These are phyloP conservation scores for Isoetes taiwanensis DNA, from an alignment of 75 land plant species.

Conservation along the genomic window DNA sequence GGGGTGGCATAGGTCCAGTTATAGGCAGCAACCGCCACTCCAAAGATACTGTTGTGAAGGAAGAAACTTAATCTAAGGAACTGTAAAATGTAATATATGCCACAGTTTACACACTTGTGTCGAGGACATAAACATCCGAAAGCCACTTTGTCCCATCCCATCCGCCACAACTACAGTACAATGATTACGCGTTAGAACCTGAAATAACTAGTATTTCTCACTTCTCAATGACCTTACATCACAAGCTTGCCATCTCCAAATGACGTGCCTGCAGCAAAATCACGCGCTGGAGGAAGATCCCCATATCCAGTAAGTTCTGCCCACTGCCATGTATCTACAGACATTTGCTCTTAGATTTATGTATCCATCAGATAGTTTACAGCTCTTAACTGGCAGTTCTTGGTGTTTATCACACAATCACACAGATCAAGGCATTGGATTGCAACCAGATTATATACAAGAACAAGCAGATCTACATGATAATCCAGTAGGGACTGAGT, in stretches of 20 bases:
- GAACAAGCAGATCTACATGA: no score
- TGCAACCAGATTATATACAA: no score
- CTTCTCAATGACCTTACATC: conserved; percentile 53
- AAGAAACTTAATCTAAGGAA: neutral
- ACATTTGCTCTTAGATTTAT: no score
- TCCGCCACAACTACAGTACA: conserved; percentile 76
- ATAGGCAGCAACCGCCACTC: conserved; percentile 75
- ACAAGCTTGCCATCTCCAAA: conserved; percentile 83
- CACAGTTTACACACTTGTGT: conserved; percentile 59
- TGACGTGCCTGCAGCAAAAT: conserved; percentile 86
- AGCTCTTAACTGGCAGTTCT: no score
- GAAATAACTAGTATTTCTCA: neutral
- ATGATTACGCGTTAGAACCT: neutral
- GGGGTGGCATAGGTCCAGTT: conserved; percentile 66
- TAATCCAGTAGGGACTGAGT: no score
- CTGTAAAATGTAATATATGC: neutral
- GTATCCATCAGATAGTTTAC: no score
- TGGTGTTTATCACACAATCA: no score
- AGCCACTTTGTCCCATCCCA: conserved; percentile 98
- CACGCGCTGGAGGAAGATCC: conserved; percentile 78
- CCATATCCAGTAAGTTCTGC: conserved; percentile 82
- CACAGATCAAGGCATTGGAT: no score
- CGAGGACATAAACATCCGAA: conserved; percentile 83
- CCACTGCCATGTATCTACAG: conserved; percentile 97
- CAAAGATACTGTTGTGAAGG: conserved; percentile 49